Evolutionary conservation across 257 asterid genomes (phyloP), one percentile per base, ranked within the genome.

Genomic region (Osmanthus fragrans): DNA sequence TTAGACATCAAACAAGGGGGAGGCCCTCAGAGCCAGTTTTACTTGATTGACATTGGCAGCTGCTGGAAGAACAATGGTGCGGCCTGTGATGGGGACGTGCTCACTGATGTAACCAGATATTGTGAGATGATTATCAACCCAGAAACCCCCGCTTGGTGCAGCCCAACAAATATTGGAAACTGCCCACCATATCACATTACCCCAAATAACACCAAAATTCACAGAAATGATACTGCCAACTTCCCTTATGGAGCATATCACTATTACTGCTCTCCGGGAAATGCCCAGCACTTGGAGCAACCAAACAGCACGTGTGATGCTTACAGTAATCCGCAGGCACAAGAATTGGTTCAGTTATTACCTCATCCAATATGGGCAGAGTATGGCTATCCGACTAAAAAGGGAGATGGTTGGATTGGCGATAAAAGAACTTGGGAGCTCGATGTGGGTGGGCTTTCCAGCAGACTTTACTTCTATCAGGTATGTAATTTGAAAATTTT

Each of bases 81-180:
- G 30, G 89, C 91, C 1, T 90, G 96, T 25, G 81, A 90, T 13
- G 96, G 96, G 18, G 88, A 90, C 40, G 86, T 85, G 36, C 75
- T 75, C 33, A 85, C 93, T 2, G 93, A 90, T 30, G 82, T 90
- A 12, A 90, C 96, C 40, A 70, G 96, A 60, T 90, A 90, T 82
- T 84, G 90, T 0, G 96, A 90, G 81, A 90, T 90, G 96, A 88
- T 90, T 33, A 84, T 90, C 21, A 90, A 90, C 83, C 93, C 96
- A 2, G 83, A 79, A 30, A 79, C 86, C 3, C 78, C 84, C 10
- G 89, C 93, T 8, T 90, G 93, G 96, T 90, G 96, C 85, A 85
- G 85, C 81, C 85, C 89, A 7, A 60, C 80, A 36, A 82, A 70
- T 73, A 29, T 87, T 7, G 86, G 77, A 71, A 88, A 87, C 82